Base-by-base conservation (phyloP, 1,139 yeast species). In the Suhomyces guaymorum region DNA sequence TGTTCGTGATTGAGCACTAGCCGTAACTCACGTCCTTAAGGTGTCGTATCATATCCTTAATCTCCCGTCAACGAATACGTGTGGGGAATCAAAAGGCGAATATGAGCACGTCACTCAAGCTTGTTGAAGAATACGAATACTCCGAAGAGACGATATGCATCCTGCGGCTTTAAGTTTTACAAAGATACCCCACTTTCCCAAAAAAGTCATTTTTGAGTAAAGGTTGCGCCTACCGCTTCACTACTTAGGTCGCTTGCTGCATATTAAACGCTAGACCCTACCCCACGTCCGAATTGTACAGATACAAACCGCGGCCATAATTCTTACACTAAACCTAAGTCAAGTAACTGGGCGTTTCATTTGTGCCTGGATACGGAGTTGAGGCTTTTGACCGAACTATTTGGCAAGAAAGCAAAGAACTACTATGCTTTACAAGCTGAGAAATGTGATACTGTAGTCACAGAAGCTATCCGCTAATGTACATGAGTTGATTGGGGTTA, bases 131-230 rank as follows among this genome's bases (percentile, higher is more conserved):
- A 18, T 18, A 13, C 12, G 13, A 23, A 19, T 10, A 31, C 22
- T 31, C 34, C 34, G 34, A 29, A 18, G 9, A 9, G 11, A 15
- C 18, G 15, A 10, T 26, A 31, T 31, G 34, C 29, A 26, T 15
- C n/a, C 5, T 25, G 10, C 34, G 34, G 34, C 15, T 16, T 14
- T 31, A 31, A 17, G 10, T 5, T 9, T 9, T 13, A 17, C 19
- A 10, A n/a, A 9, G 16, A 24, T 26, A 26, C 34, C 34, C 34
- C 34, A 31, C 34, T 21, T 31, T 26, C 34, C 34, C 24, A 24
- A 25, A n/a, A 12, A 15, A 13, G 34, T 16, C 26, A 11, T 21
- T 15, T 12, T n/a, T 15, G n/a, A 17, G 5, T 5, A 17, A 17
- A 17, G 19, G 11, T 25, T 22, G 31, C 25, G 22, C 24, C 26